These are phyloP conservation scores for Solanum acaule DNA, from an alignment of 257 asterid genomes.

Conservation along the genomic window DNA sequence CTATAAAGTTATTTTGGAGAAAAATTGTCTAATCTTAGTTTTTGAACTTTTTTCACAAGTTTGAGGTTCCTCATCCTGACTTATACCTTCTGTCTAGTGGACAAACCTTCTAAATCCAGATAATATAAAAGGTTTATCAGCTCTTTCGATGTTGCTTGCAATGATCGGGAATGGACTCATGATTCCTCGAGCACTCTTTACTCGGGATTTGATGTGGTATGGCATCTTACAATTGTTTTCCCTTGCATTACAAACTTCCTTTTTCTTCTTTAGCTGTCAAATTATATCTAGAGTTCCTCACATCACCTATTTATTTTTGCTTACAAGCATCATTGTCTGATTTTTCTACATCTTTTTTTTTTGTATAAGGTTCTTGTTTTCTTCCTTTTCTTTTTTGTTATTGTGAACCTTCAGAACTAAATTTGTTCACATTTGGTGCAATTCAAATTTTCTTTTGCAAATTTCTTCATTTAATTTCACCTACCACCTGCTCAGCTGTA, in stretches of 20 bases:
- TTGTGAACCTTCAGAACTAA: background rate
- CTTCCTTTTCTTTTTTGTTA: background rate
- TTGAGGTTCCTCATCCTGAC: conserved; percentile 9
- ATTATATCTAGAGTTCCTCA: background rate
- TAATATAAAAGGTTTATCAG: conserved; percentile 80
- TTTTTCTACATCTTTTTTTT: background rate
- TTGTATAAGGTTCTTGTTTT: background rate
- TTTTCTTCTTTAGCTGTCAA: background rate
- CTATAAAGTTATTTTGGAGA: background rate
- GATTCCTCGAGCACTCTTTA: conserved; percentile 86
- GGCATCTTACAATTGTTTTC: background rate
- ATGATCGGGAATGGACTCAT: conserved; percentile 90
- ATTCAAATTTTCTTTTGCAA: background rate
- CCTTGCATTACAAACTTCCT: background rate
- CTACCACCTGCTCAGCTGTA: background rate
- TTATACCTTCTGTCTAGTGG: conserved; percentile 45
- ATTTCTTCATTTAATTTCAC: background rate
- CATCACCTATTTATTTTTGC: background rate
- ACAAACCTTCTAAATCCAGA: conserved; percentile 81
- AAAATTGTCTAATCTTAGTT: background rate
- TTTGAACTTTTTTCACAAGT: background rate
- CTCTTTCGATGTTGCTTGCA: conserved; percentile 88
- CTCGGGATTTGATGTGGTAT: conserved; percentile 95
- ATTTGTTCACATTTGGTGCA: background rate
- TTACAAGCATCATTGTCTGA: background rate